Base-by-base conservation (phyloP, 192 early-diverging fungal species). In the Allomyces macrogynus region DNA sequence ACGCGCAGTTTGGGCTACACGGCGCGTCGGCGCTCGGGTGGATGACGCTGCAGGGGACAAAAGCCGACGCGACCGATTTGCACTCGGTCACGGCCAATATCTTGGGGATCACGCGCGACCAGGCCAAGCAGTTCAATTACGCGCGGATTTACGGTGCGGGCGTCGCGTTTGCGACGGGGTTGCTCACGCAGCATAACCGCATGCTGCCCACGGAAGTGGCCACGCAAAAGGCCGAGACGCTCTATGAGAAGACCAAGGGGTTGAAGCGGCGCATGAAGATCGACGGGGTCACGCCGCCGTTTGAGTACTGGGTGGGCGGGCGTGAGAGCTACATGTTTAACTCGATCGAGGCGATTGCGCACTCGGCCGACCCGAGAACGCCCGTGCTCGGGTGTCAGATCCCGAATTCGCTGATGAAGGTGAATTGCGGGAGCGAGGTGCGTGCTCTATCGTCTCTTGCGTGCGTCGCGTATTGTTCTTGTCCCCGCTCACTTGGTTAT, bases 21-120 rank as follows among this genome's bases (percentile, higher is more conserved):
- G 95, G 95, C 10, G 86, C 85, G 0, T 92, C 91, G 1, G 90
- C 95, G 0, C 75, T 98, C 32, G 92, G 95, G 3, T 98, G 92
- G 84, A 96, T 98, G 95, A 98, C 91, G 3, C 73, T 98, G 57
- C 93, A 98, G 72, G 95, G 95, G 0, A 89, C 82, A 1, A 98
- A 98, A 76, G 65, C 82, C 0, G 81, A 80, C 10, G 86, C 84
- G 16, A 96, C 95, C 0, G 95, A 98, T 73, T 67, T 96, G 63
- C 95, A 98, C 69, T 93, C 93, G 1, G 87, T 86, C 66, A 94
- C 95, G 0, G 95, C 90, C 0, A 70, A 76, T 18, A 91, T 98
- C 66, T 66, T 94, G 65, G 89, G 86, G 20, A 94, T 96, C 70
- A 80, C 77, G 40, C 80, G 95, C 25, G 88, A 92, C 66, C 78